A percentile compares a stretch with the other conserved stretches of the same genome.
Conservation (phyloP, 106 monocot species). For the Amphibolis antarctica region DNA sequence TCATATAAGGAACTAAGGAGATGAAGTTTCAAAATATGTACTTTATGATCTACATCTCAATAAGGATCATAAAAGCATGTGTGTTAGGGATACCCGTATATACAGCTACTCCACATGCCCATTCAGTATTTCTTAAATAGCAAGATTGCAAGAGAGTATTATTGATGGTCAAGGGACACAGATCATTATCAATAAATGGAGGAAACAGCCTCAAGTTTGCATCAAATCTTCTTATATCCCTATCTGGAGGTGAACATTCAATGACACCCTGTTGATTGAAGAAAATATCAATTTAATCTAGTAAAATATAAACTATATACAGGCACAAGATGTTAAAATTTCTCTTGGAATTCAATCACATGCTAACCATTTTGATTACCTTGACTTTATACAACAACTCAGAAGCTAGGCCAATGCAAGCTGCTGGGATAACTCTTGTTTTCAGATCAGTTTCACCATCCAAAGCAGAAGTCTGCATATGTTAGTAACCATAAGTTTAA, state of each 20-base stretch:
- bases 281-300: conserved; percentile 8
- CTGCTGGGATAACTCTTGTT: conserved; percentile 54
- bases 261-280: conserved; percentile 61
- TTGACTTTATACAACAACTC: conserved; percentile 70
- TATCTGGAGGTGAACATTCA: conserved; percentile 86
- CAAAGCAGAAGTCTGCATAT: conserved; percentile 79
- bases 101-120: conserved; percentile 99
- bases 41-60: too few species aligned
- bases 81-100: conserved; percentile 50
- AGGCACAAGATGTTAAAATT: too few species aligned
- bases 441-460: conserved; percentile 99
- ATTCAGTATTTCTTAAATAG: conserved; percentile 84
- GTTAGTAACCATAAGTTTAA: neutral
- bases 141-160: conserved; percentile 92
- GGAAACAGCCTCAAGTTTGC: conserved; percentile 83
- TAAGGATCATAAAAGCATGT: neutral
- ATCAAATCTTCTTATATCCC: conserved; percentile 93
- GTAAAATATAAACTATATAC: neutral
- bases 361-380: conserved; percentile 34
- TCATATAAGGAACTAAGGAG: too few species aligned
- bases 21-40: too few species aligned
- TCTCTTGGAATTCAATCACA: neutral
- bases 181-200: conserved; percentile 82
- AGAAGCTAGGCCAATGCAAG: conserved; percentile 47
- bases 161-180: conserved; percentile 79